A percentile compares a stretch with the other conserved stretches of the same genome.
These are phyloP conservation scores for Fusarium miscanthi DNA, from an alignment of 2,329 filamentous ascomycete species.

Conservation along the genomic window DNA sequence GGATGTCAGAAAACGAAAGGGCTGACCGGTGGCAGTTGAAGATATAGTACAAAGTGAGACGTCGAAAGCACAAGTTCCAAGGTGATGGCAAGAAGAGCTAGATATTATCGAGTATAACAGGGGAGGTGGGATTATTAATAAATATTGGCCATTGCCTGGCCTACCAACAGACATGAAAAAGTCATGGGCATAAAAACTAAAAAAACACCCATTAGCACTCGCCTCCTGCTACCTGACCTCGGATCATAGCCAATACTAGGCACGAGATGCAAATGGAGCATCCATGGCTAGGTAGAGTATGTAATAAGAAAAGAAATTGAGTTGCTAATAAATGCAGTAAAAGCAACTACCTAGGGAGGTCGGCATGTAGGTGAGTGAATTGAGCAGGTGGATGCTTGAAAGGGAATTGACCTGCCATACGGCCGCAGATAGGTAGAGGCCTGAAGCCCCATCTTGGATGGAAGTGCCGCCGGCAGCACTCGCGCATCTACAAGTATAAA, in stretches of 20 bases:
- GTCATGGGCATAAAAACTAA: conserved; percentile 5
- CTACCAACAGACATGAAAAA: neutral
- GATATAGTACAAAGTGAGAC: neutral
- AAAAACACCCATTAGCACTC: conserved; percentile 1
- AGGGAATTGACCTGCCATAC: neutral
- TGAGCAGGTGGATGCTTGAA: neutral
- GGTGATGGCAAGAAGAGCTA: neutral
- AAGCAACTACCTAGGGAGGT: neutral
- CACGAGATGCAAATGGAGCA: neutral
- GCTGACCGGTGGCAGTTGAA: neutral
- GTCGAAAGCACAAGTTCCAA: neutral
- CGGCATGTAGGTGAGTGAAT: neutral
- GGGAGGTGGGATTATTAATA: conserved; percentile 20
- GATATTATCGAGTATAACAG: neutral
- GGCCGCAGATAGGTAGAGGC: neutral
- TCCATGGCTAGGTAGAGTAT: neutral
- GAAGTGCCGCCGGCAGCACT: neutral
- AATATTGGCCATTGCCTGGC: conserved; percentile 4
- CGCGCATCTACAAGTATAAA: neutral
- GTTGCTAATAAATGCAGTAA: conserved; percentile 10
- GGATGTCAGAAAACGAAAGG: neutral
- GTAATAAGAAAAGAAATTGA: neutral
- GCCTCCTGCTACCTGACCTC: neutral
- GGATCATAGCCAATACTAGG: conserved; percentile 14
- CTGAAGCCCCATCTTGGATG: neutral